Evolutionary conservation across 805 yeast genomes (phyloP).

Genomic region (Pichia californica): DNA sequence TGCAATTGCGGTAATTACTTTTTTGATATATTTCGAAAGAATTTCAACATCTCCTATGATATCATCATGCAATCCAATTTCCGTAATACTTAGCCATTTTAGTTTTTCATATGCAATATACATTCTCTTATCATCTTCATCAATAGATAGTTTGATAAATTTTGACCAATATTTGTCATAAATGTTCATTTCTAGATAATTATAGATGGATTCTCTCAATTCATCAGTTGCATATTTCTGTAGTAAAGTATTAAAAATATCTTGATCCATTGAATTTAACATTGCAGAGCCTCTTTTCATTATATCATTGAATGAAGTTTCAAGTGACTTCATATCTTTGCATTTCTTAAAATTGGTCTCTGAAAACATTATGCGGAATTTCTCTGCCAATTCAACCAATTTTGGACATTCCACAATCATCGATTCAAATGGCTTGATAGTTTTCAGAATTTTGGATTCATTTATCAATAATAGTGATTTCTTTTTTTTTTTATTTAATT

Average conservation of each 20-base stretch:
- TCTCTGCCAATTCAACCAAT: background rate
- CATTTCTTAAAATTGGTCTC: conserved; percentile 9
- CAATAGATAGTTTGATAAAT: conserved; percentile 17
- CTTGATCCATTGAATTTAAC: conserved; percentile 7
- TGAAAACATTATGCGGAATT: conserved; percentile 1
- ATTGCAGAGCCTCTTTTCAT: conserved; percentile 24
- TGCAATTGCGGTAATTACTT: conserved; percentile 44
- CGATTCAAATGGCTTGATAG: conserved; percentile 1
- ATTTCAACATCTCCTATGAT: conserved; percentile 3
- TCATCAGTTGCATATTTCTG: conserved; percentile 24
- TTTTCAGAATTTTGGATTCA: background rate
- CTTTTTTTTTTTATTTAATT: background rate
- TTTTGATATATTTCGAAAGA: conserved; percentile 31
- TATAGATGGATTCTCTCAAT: conserved; percentile 49
- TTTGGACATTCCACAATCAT: background rate
- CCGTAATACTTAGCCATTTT: conserved; percentile 40
- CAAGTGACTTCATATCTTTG: conserved; percentile 4
- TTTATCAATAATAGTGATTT: too few relatives aligned
- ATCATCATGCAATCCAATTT: conserved; percentile 39
- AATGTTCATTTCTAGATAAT: conserved; percentile 64
- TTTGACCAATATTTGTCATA: conserved; percentile 62
- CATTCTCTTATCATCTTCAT: conserved; percentile 15
- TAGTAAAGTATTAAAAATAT: conserved; percentile 21
- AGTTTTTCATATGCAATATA: conserved; percentile 30
- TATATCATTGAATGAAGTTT: conserved; percentile 3